Evolutionary conservation across 106 monocot species (phyloP), one percentile per base, ranked within the genome.

Genomic region (Ottelia alismoides): DNA sequence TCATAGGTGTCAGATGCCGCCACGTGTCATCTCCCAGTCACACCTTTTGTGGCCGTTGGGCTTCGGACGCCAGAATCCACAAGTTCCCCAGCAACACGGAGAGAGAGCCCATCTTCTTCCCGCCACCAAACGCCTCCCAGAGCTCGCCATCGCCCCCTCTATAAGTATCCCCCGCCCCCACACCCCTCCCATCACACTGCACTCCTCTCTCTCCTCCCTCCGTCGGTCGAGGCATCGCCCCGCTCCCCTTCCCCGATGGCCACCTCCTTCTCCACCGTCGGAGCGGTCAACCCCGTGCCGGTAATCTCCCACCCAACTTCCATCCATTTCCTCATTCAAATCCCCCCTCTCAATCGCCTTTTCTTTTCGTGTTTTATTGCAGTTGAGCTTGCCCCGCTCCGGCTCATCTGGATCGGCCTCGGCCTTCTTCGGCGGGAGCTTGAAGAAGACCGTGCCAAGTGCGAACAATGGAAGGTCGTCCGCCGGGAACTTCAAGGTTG

Each of bases 361-460:
- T 4, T 44, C 3, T 40, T 21, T 28, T n/a, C 16, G 10, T 51
- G 26, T 3, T 20, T 49, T 49, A 14, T n/a, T 20, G 88, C 62
- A 80, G 83, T 62, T 74, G 70, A 71, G 43, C 55, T 25, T 75
- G 2, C 51, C 67, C 53, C 71, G 67, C 19, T 63, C 71, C 20
- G 61, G 73, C 27, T 35, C 69, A 17, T 67, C 69, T 45, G 70
- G 73, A 1, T 55, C 68, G 18, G 57, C 31, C 0, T 63, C 85
- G 1, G 61, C 67, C 28, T 96, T 96, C 74, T 81, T 89, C 17
- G 85, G 89, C 3, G 70, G 61, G 30, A 74, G 70, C 63, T 53
- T 78, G 61, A 89, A 85, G 82, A 89, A 72, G 74, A 63, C 53
- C 65, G 76, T 22, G 57, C 35, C 60, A 48, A 49, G 47, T 2